Evolutionary conservation across 2,329 filamentous ascomycete genomes (phyloP).

Genomic region (Raffaelea arxii): DNA sequence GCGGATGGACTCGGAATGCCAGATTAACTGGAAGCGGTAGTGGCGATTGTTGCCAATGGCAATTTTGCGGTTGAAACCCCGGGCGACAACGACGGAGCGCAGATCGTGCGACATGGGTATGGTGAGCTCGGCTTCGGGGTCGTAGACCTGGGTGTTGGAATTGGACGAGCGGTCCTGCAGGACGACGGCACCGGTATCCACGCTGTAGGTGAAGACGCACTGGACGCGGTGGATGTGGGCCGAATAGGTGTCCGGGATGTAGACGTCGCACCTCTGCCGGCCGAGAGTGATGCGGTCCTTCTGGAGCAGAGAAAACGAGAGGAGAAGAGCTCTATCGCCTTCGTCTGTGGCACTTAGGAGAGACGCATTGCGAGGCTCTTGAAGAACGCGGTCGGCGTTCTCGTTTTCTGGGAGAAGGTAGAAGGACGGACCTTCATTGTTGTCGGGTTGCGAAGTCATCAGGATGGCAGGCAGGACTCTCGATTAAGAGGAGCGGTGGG

Average conservation of each 20-base stretch:
- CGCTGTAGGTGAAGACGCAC: slow-evolving; percentile 15
- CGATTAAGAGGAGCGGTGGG: no score
- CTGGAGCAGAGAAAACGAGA: slow-evolving; percentile 10
- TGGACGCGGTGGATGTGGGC: slow-evolving; percentile 15
- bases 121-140: slow-evolving; percentile 9
- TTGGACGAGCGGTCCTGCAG: slow-evolving; percentile 15
- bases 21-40: slow-evolving; percentile 18
- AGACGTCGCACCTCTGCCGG: slow-evolving; percentile 12
- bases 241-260: slow-evolving; percentile 12
- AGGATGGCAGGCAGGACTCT: no score
- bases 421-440: slow-evolving; percentile 1
- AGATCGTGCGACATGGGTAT: slow-evolving; percentile 12
- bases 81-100: slow-evolving; percentile 16
- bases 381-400: background rate
- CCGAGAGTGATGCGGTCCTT: slow-evolving; percentile 12
- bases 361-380: background rate
- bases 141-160: slow-evolving; percentile 14
- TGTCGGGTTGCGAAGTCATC: no score
- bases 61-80: slow-evolving; percentile 17
- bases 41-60: slow-evolving; percentile 14
- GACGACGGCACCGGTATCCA: slow-evolving; percentile 17
- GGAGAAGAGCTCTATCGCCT: background rate
- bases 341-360: background rate
- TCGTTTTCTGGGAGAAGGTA: background rate
- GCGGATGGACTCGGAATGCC: slow-evolving; percentile 14